Evolutionary conservation across 352 stramenopile genomes (phyloP).

Genomic region (Plasmopara muralis): DNA sequence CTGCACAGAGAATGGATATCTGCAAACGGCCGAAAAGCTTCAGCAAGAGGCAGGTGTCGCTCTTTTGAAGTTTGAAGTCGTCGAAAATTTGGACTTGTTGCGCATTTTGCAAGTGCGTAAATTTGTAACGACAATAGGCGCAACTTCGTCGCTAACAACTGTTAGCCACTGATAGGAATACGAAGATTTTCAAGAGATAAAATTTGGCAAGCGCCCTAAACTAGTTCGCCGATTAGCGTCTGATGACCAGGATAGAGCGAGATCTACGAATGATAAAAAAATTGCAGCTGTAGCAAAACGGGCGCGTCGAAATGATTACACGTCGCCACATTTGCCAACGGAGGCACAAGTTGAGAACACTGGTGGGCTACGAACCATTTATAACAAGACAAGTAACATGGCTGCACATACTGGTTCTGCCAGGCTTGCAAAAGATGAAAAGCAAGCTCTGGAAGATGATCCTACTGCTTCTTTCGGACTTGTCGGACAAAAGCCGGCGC

Average conservation of each 20-base stretch:
- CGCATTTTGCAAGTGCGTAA: slow-evolving; percentile 64
- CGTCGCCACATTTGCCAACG: slow-evolving; percentile 63
- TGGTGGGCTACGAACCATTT: slow-evolving; percentile 50
- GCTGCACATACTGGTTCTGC: slow-evolving; percentile 2
- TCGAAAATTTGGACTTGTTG: slow-evolving; percentile 89
- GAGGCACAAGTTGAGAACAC: slow-evolving; percentile 81
- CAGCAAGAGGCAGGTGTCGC: slow-evolving; percentile 80
- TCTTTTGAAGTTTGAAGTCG: slow-evolving; percentile 86
- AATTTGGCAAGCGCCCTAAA: slow-evolving; percentile 86
- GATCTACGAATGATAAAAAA: slow-evolving; percentile 51
- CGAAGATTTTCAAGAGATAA: slow-evolving; percentile 90
- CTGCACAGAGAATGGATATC: slow-evolving; percentile 80
- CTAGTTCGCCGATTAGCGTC: slow-evolving; percentile 62
- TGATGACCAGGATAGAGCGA: slow-evolving; percentile 51
- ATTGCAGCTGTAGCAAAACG: slow-evolving; percentile 48
- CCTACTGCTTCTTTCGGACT: slow-evolving; percentile 46
- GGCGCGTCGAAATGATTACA: slow-evolving; percentile 66
- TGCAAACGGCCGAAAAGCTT: slow-evolving; percentile 78
- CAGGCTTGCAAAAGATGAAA: slow-evolving; percentile 5
- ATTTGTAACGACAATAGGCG: background rate
- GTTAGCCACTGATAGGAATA: slow-evolving; percentile 57
- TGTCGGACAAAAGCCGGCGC: slow-evolving; percentile 55
- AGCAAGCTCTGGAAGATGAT: slow-evolving; percentile 32
- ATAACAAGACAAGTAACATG: slow-evolving; percentile 22
- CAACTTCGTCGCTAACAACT: slow-evolving; percentile 1